Evolutionary conservation across 371 early-diverging fungal genomes (phyloP).

Genomic region (Rhizopus arrhizus): DNA sequence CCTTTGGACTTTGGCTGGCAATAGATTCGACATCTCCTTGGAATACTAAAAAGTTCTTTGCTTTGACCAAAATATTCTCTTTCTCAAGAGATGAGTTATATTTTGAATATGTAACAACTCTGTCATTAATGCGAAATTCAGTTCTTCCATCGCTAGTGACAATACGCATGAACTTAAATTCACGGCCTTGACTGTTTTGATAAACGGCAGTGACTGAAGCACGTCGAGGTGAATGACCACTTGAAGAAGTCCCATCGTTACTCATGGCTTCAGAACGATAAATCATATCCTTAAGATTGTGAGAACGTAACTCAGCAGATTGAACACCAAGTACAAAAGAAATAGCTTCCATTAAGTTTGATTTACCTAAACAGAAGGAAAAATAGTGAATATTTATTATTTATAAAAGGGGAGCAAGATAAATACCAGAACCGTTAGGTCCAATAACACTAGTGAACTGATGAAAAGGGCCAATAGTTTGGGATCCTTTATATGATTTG

Average conservation of each 20-base stretch:
- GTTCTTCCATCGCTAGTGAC: slow-evolving; percentile 75
- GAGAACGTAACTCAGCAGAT: slow-evolving; percentile 84
- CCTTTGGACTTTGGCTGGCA: slow-evolving; percentile 95
- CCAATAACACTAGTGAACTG: slow-evolving; percentile 98
- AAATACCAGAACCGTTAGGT: slow-evolving; percentile 96
- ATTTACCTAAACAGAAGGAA: slow-evolving; percentile 75
- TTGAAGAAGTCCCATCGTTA: slow-evolving; percentile 24
- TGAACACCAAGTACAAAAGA: slow-evolving; percentile 96
- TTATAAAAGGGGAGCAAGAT: too few species aligned
- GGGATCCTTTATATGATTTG: slow-evolving; percentile 96
- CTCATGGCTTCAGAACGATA: slow-evolving; percentile 70
- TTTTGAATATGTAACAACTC: slow-evolving; percentile 64
- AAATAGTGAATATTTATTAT: neutral
- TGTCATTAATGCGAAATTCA: slow-evolving; percentile 88
- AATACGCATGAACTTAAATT: slow-evolving; percentile 67
- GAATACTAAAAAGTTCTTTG: slow-evolving; percentile 98
- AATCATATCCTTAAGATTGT: slow-evolving; percentile 87
- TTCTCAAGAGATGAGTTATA: slow-evolving; percentile 83
- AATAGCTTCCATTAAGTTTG: slow-evolving; percentile 99
- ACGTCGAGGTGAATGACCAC: slow-evolving; percentile 47
- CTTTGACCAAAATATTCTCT: slow-evolving; percentile 92
- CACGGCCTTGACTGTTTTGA: slow-evolving; percentile 57
- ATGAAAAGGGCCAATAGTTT: slow-evolving; percentile 94
- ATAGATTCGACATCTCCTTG: slow-evolving; percentile 98
- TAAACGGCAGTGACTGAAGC: slow-evolving; percentile 85